Base-by-base conservation (phyloP, 768 basidiomycete species). In the Auricularia sp. region DNA sequence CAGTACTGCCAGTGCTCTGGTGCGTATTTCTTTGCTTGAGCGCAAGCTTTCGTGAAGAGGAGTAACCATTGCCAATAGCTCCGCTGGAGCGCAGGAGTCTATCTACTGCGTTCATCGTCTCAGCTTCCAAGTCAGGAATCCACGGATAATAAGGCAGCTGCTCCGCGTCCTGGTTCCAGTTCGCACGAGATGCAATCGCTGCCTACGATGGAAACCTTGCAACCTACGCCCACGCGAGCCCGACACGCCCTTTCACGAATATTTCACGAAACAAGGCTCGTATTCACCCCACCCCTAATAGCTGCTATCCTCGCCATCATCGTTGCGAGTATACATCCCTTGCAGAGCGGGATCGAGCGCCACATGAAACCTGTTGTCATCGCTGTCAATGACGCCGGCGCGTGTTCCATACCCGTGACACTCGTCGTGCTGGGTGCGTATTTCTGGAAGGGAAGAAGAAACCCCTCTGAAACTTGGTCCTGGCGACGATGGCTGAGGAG, bases 71-170 rank as follows among this genome's bases (percentile, higher is more conserved):
- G 63, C 56, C 39, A 14, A 42, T 67, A 91, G 91, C 76, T 97
- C 36, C 88, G 95, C 18, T 98, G 96, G 90, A 94, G 91, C 63
- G 92, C 89, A 73, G 94, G 94, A n/a, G 87, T 97, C 18, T 84
- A 81, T 62, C 79, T 96, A 0, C 80, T 96, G 5, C 11, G 14
- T 42, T 16, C 61, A 23, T 61, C 70, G 2, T 65, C 67, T 16
- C 62, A 73, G 12, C 61, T 65, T 34, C 51, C 54, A 43, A 53
- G 61, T 8, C 39, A 7, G 39, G 39, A 42, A 42, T 42, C 39
- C 39, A 8, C 39, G 8, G 7, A 7, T 42, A 14, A 42, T 7
- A 42, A 42, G 39, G 8, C 39, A 7, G 8, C 39, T 7, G 7
- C 39, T 14, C 39, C 29, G 29, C 44, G 54, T 42, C 64, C 65